phyloP scores from a whole-genome alignment of 2,329 filamentous ascomycete species.

The Claviceps monticola region DNA sequence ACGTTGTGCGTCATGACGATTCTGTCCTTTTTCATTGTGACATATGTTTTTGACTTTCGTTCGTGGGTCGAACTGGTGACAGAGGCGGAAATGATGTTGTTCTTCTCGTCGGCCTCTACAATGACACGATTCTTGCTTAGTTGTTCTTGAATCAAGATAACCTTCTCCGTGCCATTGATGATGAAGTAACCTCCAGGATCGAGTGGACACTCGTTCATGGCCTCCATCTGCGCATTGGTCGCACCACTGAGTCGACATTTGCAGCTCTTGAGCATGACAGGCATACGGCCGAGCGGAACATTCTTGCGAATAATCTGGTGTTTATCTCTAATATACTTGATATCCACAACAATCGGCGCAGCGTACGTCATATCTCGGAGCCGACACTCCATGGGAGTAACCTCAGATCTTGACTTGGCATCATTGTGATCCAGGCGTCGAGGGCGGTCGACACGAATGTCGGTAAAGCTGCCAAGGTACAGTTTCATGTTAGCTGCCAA shows the following conservation, averaged over 20 bases:
- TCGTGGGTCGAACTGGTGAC: constrained; percentile 97
- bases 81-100: constrained; percentile 85
- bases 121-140: constrained; percentile 98
- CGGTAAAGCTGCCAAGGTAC: constrained; percentile 45
- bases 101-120: constrained; percentile 84
- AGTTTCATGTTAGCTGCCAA: neutral
- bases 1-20: constrained; percentile 89
- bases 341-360: constrained; percentile 84
- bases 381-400: constrained; percentile 93
- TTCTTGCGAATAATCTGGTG: constrained; percentile 60
- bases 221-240: constrained; percentile 75
- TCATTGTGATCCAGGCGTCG: constrained; percentile 66
- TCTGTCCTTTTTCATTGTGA: constrained; percentile 83
- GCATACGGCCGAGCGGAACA: constrained; percentile 77
- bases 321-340: constrained; percentile 75
- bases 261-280: constrained; percentile 92
- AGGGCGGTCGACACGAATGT: constrained; percentile 76
- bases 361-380: constrained; percentile 96
- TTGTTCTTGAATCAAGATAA: constrained; percentile 96
- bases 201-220: constrained; percentile 87
- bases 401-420: constrained; percentile 53
- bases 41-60: constrained; percentile 94
- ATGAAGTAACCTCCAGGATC: constrained; percentile 98
- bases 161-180: constrained; percentile 93
- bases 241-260: constrained; percentile 80